These are phyloP conservation scores for Sisymbrium altissimum DNA, from an alignment of 345 rosid species.

Conservation along the genomic window DNA sequence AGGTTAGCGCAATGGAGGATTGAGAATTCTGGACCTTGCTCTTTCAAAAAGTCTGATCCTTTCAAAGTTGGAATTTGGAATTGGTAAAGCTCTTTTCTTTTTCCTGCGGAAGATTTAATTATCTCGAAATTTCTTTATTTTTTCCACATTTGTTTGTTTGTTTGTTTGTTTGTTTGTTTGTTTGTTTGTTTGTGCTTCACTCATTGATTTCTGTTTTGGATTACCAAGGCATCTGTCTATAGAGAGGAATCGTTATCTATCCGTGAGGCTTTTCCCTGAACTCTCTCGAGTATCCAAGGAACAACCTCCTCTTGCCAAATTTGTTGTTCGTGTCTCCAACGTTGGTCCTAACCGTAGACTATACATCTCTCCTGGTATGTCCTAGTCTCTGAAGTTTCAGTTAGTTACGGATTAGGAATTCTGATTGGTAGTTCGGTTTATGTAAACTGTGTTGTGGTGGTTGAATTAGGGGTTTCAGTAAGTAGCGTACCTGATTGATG, in stretches of 20 bases:
- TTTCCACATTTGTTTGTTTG: too few relatives aligned
- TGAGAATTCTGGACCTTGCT: constrained; percentile 73
- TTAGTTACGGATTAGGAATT: neutral
- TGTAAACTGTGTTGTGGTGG: neutral
- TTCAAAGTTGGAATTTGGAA: constrained; percentile 94
- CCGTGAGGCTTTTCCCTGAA: constrained; percentile 77
- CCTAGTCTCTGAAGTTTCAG: fast-evolving
- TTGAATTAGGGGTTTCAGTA: neutral
- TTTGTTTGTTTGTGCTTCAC: neutral
- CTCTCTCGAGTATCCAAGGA: constrained; percentile 64
- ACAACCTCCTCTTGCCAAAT: constrained; percentile 73
- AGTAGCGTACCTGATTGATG: neutral
- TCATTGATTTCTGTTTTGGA: neutral
- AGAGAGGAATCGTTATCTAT: constrained; percentile 78
- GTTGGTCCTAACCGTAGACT: constrained; percentile 50
- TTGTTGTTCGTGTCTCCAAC: constrained; percentile 66
- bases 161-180: neutral
- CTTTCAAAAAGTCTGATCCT: constrained; percentile 81
- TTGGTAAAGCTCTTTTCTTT: constrained; percentile 43
- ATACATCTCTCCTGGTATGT: constrained; percentile 53
- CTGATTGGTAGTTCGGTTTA: neutral
- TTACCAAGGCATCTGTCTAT: constrained; percentile 67
- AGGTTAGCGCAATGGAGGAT: constrained; percentile 93
- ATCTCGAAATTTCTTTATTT: neutral
- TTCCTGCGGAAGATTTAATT: neutral